Evolutionary conservation across 495 filamentous ascomycete species (phyloP).

Genomic region (Durotheca rogersii): DNA sequence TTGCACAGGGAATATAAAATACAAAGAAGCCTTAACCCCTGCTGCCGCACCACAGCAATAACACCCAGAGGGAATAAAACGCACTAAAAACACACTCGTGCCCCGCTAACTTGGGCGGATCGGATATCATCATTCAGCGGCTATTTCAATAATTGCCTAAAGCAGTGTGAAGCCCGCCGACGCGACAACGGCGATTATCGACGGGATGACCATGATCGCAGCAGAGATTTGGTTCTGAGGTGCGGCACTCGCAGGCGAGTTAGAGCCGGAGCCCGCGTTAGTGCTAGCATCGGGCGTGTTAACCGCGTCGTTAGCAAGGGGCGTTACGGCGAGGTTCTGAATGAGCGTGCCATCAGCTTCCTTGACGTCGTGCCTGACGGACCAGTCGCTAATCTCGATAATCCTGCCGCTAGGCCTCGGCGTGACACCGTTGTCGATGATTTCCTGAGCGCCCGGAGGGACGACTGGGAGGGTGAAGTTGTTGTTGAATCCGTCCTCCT

Average conservation of each 20-base stretch:
- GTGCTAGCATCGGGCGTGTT: constrained; percentile 33
- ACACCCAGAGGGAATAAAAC: constrained; percentile 29
- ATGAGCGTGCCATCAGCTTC: constrained; percentile 43
- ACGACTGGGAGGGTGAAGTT: constrained; percentile 71
- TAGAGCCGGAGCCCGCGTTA: not conserved
- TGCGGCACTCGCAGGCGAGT: constrained; percentile 20
- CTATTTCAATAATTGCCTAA: constrained; percentile 29
- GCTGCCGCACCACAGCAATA: constrained; percentile 12
- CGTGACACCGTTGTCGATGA: constrained; percentile 57
- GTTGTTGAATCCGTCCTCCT: constrained; percentile 60
- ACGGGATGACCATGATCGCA: constrained; percentile 29
- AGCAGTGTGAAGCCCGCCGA: constrained; percentile 32
- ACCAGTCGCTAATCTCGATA: constrained; percentile 44
- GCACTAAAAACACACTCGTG: constrained; percentile 18
- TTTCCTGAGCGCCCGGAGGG: constrained; percentile 45
- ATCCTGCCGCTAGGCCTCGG: constrained; percentile 43
- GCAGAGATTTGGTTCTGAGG: constrained; percentile 27
- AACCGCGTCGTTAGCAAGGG: constrained; percentile 40
- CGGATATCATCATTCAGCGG: constrained; percentile 27
- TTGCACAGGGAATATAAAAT: constrained; percentile 30
- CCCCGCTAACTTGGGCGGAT: constrained; percentile 15
- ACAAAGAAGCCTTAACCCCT: constrained; percentile 22
- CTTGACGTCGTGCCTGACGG: constrained; percentile 41
- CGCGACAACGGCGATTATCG: constrained; percentile 30
- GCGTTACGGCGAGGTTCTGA: constrained; percentile 43